Conservation (phyloP, 2,329 filamentous ascomycete genomes). For the Verticillium albo-atrum region DNA sequence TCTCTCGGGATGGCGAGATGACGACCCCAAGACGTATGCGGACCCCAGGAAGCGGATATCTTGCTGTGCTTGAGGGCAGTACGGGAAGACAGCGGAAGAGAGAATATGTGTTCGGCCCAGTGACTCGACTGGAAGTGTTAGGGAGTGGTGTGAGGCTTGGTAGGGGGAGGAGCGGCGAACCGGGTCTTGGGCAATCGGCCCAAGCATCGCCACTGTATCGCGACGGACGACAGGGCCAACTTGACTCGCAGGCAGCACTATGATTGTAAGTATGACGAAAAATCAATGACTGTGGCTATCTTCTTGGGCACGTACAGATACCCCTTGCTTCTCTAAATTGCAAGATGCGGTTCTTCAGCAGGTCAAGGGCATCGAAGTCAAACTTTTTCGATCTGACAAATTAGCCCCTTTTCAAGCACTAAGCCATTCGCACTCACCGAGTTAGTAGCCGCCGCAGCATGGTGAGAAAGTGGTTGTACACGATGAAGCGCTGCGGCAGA, state of each 20-base stretch:
- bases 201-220: conserved; percentile 18
- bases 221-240: conserved; percentile 27
- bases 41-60: conserved; percentile 39
- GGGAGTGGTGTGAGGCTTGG: conserved; percentile 11
- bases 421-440: conserved; percentile 32
- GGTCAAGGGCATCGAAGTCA: conserved; percentile 51
- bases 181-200: conserved; percentile 16
- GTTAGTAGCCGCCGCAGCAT: conserved; percentile 45
- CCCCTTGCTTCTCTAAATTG: conserved; percentile 47
- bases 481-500: conserved; percentile 47
- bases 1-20: conserved; percentile 39
- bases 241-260: conserved; percentile 30
- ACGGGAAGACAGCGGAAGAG: conserved; percentile 44
- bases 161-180: conserved; percentile 6
- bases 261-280: background rate
- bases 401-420: background rate
- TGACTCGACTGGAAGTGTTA: conserved; percentile 24
- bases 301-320: conserved; percentile 37
- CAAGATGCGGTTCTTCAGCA: conserved; percentile 42
- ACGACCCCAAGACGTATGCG: conserved; percentile 36
- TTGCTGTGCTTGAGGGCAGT: conserved; percentile 40
- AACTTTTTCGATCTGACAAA: conserved; percentile 43
- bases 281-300: background rate
- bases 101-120: conserved; percentile 60
- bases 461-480: conserved; percentile 52